These are phyloP conservation scores for Solanum ossicruentum DNA, from an alignment of 257 asterid genomes.

Conservation along the genomic window DNA sequence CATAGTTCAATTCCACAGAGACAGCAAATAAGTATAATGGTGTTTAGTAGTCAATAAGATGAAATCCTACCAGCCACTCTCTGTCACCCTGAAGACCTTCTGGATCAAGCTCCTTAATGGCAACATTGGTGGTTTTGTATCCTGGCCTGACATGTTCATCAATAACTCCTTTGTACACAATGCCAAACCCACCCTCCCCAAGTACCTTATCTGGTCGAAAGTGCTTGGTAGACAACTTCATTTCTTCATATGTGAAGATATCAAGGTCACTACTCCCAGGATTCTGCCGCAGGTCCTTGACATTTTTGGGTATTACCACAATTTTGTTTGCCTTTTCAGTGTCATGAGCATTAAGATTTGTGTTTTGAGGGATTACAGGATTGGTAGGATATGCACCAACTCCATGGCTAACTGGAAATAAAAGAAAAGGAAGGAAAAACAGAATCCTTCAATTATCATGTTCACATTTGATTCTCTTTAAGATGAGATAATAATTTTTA, in stretches of 20 bases:
- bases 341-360: conserved; percentile 1
- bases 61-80: conserved; percentile 80
- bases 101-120: conserved; percentile 87
- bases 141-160: conserved; percentile 60
- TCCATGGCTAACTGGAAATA: conserved; percentile 14
- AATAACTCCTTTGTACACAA: conserved; percentile 81
- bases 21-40: neutral
- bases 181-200: conserved; percentile 92
- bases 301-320: conserved; percentile 48
- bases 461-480: neutral
- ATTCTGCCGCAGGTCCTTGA: conserved; percentile 63
- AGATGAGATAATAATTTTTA: neutral
- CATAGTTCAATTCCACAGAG: neutral
- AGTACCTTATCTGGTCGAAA: conserved; percentile 83
- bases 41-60: neutral
- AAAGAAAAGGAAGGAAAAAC: neutral
- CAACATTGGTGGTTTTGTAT: conserved; percentile 50
- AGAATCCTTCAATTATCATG: neutral
- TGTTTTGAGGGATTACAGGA: conserved; percentile 13
- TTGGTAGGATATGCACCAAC: conserved; percentile 22
- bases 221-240: conserved; percentile 82
- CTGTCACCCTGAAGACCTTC: conserved; percentile 90
- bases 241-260: conserved; percentile 81
- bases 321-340: conserved; percentile 15
- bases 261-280: conserved; percentile 69